Percentiles rank a stretch among this genome's conserved stretches.
phyloP scores from a whole-genome alignment of 1,284 basidiomycete genomes.

The Cerrena zonata region DNA sequence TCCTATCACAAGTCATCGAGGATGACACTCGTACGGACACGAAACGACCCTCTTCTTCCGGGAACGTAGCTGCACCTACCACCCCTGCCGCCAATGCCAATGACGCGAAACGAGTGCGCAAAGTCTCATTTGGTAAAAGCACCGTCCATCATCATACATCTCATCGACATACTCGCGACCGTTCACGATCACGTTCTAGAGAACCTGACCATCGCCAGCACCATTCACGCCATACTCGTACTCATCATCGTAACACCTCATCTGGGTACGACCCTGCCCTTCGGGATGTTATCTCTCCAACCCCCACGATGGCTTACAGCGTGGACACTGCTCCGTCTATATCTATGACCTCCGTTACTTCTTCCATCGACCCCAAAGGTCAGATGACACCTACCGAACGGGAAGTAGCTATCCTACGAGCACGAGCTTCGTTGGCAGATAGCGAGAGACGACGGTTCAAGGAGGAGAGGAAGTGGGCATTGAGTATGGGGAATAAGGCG shows the following conservation, averaged over 20 bases:
- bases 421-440: constrained; percentile 71
- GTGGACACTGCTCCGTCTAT: constrained; percentile 26
- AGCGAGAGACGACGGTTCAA: constrained; percentile 73
- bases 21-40: constrained; percentile 18
- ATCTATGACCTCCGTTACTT: constrained; percentile 45
- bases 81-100: constrained; percentile 13
- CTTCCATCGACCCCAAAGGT: constrained; percentile 52
- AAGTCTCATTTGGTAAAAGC: constrained; percentile 23
- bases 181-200: constrained; percentile 18
- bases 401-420: constrained; percentile 63
- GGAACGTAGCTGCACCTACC: constrained; percentile 8
- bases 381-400: constrained; percentile 61
- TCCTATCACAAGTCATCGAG: constrained; percentile 58
- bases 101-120: constrained; percentile 25
- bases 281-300: constrained; percentile 22
- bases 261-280: constrained; percentile 9
- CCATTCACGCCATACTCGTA: constrained; percentile 1
- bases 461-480: constrained; percentile 79
- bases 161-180: constrained; percentile 14
- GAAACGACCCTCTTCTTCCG: not conserved
- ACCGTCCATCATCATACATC: constrained; percentile 18
- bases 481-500: constrained; percentile 66
- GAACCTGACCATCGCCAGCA: constrained; percentile 11
- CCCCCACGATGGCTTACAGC: constrained; percentile 25
- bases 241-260: constrained; percentile 1